Evolutionary conservation across 257 asterid species (phyloP).

Genomic region (Coffea canephora): DNA sequence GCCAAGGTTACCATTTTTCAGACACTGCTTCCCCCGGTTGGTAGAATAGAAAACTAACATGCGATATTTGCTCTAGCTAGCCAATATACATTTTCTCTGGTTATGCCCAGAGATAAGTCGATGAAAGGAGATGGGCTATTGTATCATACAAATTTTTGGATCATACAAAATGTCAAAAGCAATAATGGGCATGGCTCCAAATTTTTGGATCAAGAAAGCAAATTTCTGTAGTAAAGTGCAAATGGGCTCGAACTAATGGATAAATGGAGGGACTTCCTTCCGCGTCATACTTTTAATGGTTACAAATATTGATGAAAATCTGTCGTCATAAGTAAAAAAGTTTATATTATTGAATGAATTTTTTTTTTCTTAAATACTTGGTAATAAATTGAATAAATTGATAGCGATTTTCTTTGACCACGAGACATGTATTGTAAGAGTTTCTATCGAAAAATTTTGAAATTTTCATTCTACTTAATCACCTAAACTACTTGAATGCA

Average conservation of each 20-base stretch:
- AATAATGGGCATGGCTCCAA: slow-evolving; percentile 2
- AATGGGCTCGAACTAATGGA: not conserved
- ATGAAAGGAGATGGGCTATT: no score
- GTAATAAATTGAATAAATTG: no score
- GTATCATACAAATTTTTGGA: no score
- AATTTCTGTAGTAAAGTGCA: not conserved
- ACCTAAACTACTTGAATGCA: no score
- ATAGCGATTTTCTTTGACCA: no score
- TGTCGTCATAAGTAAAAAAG: not conserved
- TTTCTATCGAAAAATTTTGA: no score
- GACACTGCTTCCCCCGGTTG: not conserved
- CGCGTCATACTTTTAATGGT: not conserved
- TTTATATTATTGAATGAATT: no score
- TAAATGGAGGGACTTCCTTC: not conserved
- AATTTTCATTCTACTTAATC: no score
- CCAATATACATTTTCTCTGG: not conserved
- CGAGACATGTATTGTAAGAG: no score
- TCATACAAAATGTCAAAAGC: not conserved
- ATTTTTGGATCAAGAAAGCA: not conserved
- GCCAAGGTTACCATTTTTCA: not conserved
- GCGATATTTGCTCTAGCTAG: not conserved
- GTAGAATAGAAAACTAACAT: not conserved
- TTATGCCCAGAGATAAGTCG: not conserved
- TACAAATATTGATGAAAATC: no score
- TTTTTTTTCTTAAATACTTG: no score